Percentiles rank a stretch among this genome's conserved stretches.
Conservation (phyloP, 495 filamentous ascomycete genomes). For the Articulospora tetracladia region DNA sequence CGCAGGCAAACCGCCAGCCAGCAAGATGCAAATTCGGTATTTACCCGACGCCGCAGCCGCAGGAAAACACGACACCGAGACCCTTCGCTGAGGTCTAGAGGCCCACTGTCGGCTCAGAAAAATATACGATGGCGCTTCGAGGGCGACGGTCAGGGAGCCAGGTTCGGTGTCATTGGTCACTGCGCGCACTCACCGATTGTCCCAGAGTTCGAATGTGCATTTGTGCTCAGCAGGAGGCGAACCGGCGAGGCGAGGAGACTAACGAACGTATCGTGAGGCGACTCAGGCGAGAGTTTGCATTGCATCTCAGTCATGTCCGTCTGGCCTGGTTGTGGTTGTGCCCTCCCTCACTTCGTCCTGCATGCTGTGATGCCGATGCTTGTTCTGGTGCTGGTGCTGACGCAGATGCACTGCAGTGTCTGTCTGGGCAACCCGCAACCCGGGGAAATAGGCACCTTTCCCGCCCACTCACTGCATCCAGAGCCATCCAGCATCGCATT, state of each 20-base stretch:
- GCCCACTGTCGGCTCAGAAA: neutral
- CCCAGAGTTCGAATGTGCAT: neutral
- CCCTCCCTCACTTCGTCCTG: too few relatives aligned
- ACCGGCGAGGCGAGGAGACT: too few relatives aligned
- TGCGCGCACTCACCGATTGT: neutral
- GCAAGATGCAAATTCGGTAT: neutral
- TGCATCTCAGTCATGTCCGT: neutral
- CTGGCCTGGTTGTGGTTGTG: too few relatives aligned
- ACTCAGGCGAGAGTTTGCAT: constrained; percentile 3
- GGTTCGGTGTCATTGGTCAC: neutral
- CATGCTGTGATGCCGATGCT: too few relatives aligned
- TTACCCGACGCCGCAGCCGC: constrained; percentile 6
- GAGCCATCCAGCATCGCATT: neutral
- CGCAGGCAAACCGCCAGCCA: too few relatives aligned
- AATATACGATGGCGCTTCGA: neutral
- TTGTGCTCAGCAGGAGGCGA: neutral
- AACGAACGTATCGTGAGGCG: neutral
- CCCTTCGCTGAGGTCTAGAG: neutral
- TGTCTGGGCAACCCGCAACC: neutral
- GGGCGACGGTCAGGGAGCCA: neutral
- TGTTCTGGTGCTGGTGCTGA: too few relatives aligned
- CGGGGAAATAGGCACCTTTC: neutral
- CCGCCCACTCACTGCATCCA: neutral
- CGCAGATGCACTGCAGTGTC: neutral
- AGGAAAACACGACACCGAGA: constrained; percentile 4